Conservation (phyloP, 306 rosid species). For the Castanospermum australe region DNA sequence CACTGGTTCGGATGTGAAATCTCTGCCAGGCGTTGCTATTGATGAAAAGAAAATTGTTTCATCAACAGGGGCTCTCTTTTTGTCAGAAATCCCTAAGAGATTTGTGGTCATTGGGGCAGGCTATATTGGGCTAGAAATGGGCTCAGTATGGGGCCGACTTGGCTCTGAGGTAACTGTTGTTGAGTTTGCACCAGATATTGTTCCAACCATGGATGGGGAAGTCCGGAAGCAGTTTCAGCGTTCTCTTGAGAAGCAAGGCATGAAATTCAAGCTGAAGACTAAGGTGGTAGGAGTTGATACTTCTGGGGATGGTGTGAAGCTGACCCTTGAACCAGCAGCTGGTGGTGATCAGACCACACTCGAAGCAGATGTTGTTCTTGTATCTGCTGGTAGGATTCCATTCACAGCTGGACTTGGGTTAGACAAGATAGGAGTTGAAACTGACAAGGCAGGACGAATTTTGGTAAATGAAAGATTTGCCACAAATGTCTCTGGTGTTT, state of each 20-base stretch:
- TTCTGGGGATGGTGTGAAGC: slow-evolving; percentile 86
- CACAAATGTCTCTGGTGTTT: slow-evolving; percentile 76
- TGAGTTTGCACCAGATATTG: slow-evolving; percentile 91
- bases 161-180: slow-evolving; percentile 93
- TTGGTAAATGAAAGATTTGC: slow-evolving; percentile 75
- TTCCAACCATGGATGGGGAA: slow-evolving; percentile 93
- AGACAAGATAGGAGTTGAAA: slow-evolving; percentile 87
- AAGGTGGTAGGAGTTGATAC: slow-evolving; percentile 91
- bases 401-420: slow-evolving; percentile 84
- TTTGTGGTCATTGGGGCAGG: slow-evolving; percentile 96
- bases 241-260: slow-evolving; percentile 91
- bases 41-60: slow-evolving; percentile 96
- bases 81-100: slow-evolving; percentile 86
- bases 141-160: slow-evolving; percentile 94
- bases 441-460: slow-evolving; percentile 79
- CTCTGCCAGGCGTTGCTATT: slow-evolving; percentile 83
- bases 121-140: slow-evolving; percentile 98
- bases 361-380: slow-evolving; percentile 95
- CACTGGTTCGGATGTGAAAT: slow-evolving; percentile 95
- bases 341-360: slow-evolving; percentile 80
- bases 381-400: slow-evolving; percentile 94
- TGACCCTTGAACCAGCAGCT: slow-evolving; percentile 90
- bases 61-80: slow-evolving; percentile 91
- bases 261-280: slow-evolving; percentile 90
- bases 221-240: slow-evolving; percentile 95